Evolutionary conservation across 208 protist genomes (phyloP), one percentile per base, ranked within the genome.

Genomic region (Acanthamoeba polyphaga): DNA sequence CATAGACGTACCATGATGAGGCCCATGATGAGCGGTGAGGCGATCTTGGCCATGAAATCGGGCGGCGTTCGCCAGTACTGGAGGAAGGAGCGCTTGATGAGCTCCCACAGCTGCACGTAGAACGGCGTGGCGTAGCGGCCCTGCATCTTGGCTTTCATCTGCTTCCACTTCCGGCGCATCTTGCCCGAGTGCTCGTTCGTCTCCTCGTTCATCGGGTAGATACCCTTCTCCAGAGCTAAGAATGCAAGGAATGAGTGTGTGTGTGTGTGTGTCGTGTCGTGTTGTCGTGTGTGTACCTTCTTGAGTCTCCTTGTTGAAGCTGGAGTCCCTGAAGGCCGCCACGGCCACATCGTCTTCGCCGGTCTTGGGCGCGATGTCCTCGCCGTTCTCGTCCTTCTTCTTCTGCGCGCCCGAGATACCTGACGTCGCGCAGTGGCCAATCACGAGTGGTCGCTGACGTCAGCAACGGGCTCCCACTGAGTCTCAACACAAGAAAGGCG

Each of bases 141-240:
- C 60, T 51, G 58, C 87, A 92, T 68, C 34, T 74, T 68, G 66
- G 87, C 22, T 60, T 92, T 92, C 87, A 92, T 53, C 62, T 92
- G 22, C n/a, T 60, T 92, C 87, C 87, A 92, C 38, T 49, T 78
- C 24, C 60, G 17, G 9, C 87, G 58, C 17, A 92, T 19, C 17
- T 43, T 29, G 27, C 87, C 87, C 22, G 24, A 12, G 62, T 5
- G 24, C 29, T 92, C 66, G 27, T 92, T 24, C 27, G 8, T 5
- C 34, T 92, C 87, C 10, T 8, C 55, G 27, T 74, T 27, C n/a
- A 34, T 68, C 22, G 87, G 87, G 46, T 92, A 92, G 68, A 92
- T 92, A 17, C 87, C 87, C 29, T 12, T 13, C 62, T 92, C 87
- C 34, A 92, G 66, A 1, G 43, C 84, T 72, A n/a, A 49, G 9